Evolutionary conservation across 768 basidiomycete genomes (phyloP).

Genomic region (Podaxis sp.): DNA sequence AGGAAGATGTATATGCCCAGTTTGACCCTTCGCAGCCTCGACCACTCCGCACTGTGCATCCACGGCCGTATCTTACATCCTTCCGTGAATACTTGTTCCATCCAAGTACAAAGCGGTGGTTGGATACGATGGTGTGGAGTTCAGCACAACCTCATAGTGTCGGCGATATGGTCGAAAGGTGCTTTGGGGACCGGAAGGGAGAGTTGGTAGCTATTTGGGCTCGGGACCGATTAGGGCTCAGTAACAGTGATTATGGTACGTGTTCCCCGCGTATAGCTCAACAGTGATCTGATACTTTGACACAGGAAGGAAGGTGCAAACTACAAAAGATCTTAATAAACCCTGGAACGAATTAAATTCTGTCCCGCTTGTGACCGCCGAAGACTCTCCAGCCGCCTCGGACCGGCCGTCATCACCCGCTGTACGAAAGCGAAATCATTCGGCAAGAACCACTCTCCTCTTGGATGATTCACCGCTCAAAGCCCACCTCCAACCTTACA

Average conservation of each 20-base stretch:
- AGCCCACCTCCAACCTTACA: constrained; percentile 72
- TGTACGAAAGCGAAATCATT: constrained; percentile 29
- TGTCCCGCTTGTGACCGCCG: background rate
- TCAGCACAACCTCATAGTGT: constrained; percentile 84
- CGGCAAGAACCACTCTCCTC: constrained; percentile 45
- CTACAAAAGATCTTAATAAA: constrained; percentile 74
- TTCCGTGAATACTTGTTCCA: constrained; percentile 68
- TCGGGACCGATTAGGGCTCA: constrained; percentile 74
- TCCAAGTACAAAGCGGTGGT: constrained; percentile 56
- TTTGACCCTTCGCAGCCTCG: constrained; percentile 21
- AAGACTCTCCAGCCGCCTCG: background rate
- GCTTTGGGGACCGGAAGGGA: constrained; percentile 46
- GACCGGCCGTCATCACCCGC: constrained; percentile 17
- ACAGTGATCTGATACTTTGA: background rate
- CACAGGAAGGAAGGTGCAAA: constrained; percentile 46
- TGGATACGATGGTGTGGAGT: constrained; percentile 89
- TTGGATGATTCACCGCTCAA: constrained; percentile 58
- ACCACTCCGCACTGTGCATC: constrained; percentile 42
- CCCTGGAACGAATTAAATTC: constrained; percentile 51
- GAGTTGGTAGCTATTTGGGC: constrained; percentile 73
- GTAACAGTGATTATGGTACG: constrained; percentile 63
- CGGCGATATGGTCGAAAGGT: constrained; percentile 65
- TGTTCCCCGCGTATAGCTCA: constrained; percentile 18
- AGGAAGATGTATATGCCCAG: constrained; percentile 24
- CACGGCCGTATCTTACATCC: constrained; percentile 64